Percentiles rank a stretch among this genome's conserved stretches.
Conservation (phyloP, 257 asterid species). For the Coffea eugenioides region DNA sequence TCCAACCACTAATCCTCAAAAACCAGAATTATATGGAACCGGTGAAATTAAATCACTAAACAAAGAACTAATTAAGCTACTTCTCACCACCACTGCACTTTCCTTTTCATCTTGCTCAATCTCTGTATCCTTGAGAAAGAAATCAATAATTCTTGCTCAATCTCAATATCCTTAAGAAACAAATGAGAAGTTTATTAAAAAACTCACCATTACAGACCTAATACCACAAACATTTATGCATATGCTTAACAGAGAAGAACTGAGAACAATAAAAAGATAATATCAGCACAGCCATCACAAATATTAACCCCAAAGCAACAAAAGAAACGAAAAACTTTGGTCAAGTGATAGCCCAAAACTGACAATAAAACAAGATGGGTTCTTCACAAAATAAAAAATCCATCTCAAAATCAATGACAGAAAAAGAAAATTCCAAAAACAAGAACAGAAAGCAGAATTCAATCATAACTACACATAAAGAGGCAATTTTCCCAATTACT, state of each 20-base stretch:
- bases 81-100: no score
- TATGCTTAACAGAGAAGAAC: not conserved
- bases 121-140: not conserved
- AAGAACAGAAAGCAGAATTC: not conserved
- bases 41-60: not conserved
- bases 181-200: no score
- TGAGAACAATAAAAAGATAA: not conserved
- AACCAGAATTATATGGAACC: not conserved
- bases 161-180: not conserved
- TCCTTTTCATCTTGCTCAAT: no score
- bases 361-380: not conserved
- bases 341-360: not conserved
- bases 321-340: not conserved
- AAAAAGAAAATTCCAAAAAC: not conserved
- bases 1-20: not conserved
- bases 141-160: no score
- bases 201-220: not conserved
- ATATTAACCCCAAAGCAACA: not conserved
- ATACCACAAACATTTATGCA: not conserved
- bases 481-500: not conserved
- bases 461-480: not conserved
- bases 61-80: not conserved
- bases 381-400: not conserved
- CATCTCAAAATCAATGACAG: not conserved
- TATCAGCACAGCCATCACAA: not conserved